Conservation (phyloP, 1,284 basidiomycete genomes). For the Earliella scabrosa region DNA sequence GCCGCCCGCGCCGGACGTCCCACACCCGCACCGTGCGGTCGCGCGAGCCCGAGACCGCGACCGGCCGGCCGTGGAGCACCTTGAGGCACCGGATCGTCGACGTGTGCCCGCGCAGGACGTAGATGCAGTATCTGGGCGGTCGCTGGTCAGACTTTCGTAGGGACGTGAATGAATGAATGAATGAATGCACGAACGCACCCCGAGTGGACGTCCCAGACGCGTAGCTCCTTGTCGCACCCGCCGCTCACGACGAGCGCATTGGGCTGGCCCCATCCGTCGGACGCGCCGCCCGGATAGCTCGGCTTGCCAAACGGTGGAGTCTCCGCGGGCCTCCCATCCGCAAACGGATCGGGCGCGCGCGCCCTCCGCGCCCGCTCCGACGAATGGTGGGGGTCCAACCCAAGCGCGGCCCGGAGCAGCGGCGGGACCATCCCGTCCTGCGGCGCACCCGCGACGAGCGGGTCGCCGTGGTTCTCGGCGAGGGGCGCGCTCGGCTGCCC, state of each 20-base stretch:
- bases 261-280: constrained; percentile 67
- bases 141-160: not conserved
- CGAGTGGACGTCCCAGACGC: constrained; percentile 90
- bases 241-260: constrained; percentile 86
- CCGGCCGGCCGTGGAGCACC: constrained; percentile 84
- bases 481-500: constrained; percentile 20
- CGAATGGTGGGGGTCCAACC: constrained; percentile 40
- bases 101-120: constrained; percentile 83
- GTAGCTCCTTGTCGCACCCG: constrained; percentile 88
- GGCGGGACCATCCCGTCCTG: constrained; percentile 36
- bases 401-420: constrained; percentile 38
- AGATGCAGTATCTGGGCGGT: constrained; percentile 71
- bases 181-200: constrained; percentile 51
- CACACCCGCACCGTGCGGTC: constrained; percentile 90
- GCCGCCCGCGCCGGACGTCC: constrained; percentile 84
- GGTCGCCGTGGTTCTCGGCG: constrained; percentile 22
- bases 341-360: constrained; percentile 15
- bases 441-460: constrained; percentile 19
- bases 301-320: constrained; percentile 40
- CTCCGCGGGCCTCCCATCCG: constrained; percentile 23
- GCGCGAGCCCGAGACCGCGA: constrained; percentile 90
- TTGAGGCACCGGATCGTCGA: constrained; percentile 94
- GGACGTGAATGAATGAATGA: not conserved
- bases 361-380: constrained; percentile 9
- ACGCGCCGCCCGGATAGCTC: constrained; percentile 69